Percentiles rank a stretch among this genome's conserved stretches.
phyloP scores from a whole-genome alignment of 2,329 filamentous ascomycete genomes.

The Exophiala calicioides region DNA sequence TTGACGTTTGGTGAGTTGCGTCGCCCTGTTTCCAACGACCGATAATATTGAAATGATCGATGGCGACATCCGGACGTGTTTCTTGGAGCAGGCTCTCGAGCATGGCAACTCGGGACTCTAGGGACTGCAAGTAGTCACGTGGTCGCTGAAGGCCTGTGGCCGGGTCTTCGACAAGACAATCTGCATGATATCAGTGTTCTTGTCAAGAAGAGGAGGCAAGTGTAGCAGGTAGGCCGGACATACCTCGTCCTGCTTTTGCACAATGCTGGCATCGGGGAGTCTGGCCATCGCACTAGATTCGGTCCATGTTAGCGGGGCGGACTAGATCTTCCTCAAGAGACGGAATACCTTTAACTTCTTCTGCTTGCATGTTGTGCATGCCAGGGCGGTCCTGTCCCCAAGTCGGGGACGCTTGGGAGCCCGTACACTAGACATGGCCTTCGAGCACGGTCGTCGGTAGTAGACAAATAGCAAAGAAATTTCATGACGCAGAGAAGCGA shows the following conservation, averaged over 20 bases:
- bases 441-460: too few species aligned
- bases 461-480: too few species aligned
- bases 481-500: too few species aligned
- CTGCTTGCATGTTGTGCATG: constrained; percentile 6
- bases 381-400: constrained; percentile 4
- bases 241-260: constrained; percentile 4
- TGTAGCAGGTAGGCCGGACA: neutral
- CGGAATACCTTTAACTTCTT: constrained; percentile 6
- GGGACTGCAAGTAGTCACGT: constrained; percentile 39
- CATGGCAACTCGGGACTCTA: too few species aligned
- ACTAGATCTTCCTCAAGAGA: neutral
- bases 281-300: constrained; percentile 6
- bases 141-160: constrained; percentile 38
- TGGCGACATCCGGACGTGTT: too few species aligned
- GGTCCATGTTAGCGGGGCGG: neutral
- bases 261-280: constrained; percentile 6
- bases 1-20: too few species aligned
- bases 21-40: too few species aligned
- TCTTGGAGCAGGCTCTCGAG: too few species aligned
- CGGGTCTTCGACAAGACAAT: constrained; percentile 41
- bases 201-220: neutral
- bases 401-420: constrained; percentile 1
- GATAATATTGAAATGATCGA: too few species aligned
- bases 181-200: too few species aligned
- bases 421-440: constrained; percentile 1